These are phyloP conservation scores for Clavariopsis aquatica DNA, from an alignment of 495 filamentous ascomycete species.

Conservation along the genomic window DNA sequence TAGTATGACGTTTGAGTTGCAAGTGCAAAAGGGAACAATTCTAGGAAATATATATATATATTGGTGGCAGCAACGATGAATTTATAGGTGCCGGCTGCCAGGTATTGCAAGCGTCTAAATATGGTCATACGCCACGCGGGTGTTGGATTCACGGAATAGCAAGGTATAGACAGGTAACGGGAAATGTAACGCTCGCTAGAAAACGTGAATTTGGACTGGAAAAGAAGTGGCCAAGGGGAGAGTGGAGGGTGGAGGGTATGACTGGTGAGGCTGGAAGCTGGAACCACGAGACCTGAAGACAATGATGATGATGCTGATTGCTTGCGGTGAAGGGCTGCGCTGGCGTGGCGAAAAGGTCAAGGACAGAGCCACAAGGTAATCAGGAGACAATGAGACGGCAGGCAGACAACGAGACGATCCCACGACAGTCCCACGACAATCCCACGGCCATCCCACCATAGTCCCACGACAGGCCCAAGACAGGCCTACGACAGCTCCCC, in stretches of 20 bases:
- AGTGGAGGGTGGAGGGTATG: neutral
- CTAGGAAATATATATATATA: neutral
- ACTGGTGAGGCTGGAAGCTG: neutral
- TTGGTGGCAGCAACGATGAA: neutral
- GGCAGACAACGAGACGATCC: neutral
- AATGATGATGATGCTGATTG: neutral
- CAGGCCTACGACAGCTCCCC: no score
- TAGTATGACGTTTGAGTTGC: neutral
- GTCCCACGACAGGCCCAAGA: no score
- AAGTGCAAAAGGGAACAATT: neutral
- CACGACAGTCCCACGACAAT: neutral
- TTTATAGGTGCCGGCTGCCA: neutral
- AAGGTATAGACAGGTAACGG: neutral
- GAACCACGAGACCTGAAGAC: no score
- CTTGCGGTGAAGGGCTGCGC: neutral
- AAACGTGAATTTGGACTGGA: neutral
- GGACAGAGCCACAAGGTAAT: neutral
- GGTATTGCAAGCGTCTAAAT: neutral
- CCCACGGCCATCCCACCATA: no score
- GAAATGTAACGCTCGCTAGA: neutral
- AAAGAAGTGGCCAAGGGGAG: no score
- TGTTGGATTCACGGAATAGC: neutral
- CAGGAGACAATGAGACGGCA: neutral
- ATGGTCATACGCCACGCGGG: neutral
- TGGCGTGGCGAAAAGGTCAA: neutral